Evolutionary conservation across 2,329 filamentous ascomycete genomes (phyloP).

Genomic region (Apiospora koreana): DNA sequence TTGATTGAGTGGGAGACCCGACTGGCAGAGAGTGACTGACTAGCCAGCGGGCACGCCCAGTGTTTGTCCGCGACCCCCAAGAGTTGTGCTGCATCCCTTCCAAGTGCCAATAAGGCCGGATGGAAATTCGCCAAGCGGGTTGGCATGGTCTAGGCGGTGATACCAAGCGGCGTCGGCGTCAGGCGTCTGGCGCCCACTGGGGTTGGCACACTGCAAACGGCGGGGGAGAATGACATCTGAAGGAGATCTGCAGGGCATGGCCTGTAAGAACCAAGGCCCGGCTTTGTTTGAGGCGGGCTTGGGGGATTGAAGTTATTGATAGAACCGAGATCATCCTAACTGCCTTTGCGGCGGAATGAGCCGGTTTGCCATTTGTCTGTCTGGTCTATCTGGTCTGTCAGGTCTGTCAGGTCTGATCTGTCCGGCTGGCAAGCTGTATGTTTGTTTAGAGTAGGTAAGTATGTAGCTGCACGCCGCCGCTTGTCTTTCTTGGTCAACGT

Average conservation of each 20-base stretch:
- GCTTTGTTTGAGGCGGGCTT: slow-evolving; percentile 2
- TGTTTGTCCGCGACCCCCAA: neutral
- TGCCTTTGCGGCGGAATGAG: neutral
- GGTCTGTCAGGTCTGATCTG: too few relatives aligned
- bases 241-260: neutral
- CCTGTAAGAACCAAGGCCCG: neutral
- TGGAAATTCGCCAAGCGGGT: slow-evolving; percentile 4
- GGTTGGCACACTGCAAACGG: neutral
- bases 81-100: neutral
- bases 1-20: neutral
- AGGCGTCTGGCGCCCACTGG: neutral
- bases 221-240: neutral
- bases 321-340: neutral
- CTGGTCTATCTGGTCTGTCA: too few relatives aligned
- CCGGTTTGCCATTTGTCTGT: neutral
- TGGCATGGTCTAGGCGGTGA: slow-evolving; percentile 10
- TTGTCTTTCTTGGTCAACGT: too few relatives aligned
- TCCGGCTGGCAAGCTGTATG: neutral
- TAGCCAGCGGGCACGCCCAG: neutral
- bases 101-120: neutral
- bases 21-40: neutral
- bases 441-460: too few relatives aligned
- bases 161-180: slow-evolving; percentile 9
- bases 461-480: too few relatives aligned
- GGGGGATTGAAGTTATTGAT: neutral